A percentile compares a stretch with the other conserved stretches of the same genome.
These are phyloP conservation scores for Ruellia speciosa DNA, from an alignment of 305 asterid species.

Conservation along the genomic window DNA sequence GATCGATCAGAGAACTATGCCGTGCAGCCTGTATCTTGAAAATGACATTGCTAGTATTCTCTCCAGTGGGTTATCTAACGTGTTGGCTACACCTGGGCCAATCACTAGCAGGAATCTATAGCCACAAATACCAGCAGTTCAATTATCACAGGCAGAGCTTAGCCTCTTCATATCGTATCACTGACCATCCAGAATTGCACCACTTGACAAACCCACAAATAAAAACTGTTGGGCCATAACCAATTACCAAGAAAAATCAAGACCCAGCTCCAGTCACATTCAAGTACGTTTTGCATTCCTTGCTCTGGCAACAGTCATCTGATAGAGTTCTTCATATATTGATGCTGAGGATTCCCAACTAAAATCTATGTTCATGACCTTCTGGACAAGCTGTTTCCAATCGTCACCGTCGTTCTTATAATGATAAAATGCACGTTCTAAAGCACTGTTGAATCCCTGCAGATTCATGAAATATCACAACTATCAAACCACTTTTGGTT, in stretches of 20 bases:
- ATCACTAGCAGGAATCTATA: slow-evolving; percentile 3
- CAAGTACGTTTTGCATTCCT: slow-evolving; percentile 36
- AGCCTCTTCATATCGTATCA: slow-evolving; percentile 7
- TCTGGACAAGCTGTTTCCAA: slow-evolving; percentile 70
- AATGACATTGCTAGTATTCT: background rate
- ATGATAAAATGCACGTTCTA: slow-evolving; percentile 68
- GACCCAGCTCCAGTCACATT: slow-evolving; percentile 17
- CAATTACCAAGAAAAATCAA: background rate
- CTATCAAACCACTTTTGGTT: slow-evolving; percentile 2
- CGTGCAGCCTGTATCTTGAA: background rate
- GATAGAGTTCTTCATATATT: slow-evolving; percentile 72
- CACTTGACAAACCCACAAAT: slow-evolving; percentile 5
- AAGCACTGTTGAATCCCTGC: slow-evolving; percentile 65
- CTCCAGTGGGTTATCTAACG: background rate
- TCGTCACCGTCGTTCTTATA: slow-evolving; percentile 41
- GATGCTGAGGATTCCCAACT: slow-evolving; percentile 90
- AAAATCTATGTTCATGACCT: slow-evolving; percentile 82
- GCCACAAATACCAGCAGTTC: slow-evolving; percentile 10
- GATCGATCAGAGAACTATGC: slow-evolving; percentile 5
- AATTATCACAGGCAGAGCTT: background rate
- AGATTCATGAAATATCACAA: slow-evolving; percentile 4
- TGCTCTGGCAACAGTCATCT: slow-evolving; percentile 61
- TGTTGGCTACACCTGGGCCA: background rate
- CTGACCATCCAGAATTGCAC: slow-evolving; percentile 16
- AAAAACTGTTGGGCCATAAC: background rate